Evolutionary conservation across 768 basidiomycete genomes (phyloP).

Genomic region (Tulasnella calospora): DNA sequence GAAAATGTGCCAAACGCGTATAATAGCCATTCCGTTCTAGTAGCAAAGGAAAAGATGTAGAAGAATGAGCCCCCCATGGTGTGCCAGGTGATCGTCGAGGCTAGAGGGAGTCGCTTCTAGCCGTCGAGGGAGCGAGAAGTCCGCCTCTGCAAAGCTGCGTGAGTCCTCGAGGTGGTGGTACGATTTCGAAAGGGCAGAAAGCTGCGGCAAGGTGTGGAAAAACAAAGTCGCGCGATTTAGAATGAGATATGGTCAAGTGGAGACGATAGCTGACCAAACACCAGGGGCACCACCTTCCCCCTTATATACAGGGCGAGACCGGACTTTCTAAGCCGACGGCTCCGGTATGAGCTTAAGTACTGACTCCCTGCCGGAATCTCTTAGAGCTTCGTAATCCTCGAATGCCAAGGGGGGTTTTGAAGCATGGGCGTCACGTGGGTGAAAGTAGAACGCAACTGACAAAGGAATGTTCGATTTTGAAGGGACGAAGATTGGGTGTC

Average conservation of each 20-base stretch:
- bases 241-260: not conserved
- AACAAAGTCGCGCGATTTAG: not conserved
- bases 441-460: not conserved
- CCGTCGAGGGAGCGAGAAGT: not conserved
- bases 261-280: not conserved
- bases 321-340: not conserved
- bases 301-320: not conserved
- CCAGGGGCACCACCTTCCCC: not conserved
- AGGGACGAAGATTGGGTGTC: slow-evolving; percentile 11
- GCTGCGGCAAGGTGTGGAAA: not conserved
- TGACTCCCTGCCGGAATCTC: not conserved
- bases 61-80: slow-evolving; percentile 9
- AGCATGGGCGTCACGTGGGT: not conserved
- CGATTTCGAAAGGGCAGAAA: not conserved
- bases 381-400: not conserved
- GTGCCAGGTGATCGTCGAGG: not conserved
- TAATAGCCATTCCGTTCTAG: slow-evolving; percentile 1
- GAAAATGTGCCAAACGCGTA: slow-evolving; percentile 3
- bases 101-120: not conserved
- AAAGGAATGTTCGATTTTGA: not conserved
- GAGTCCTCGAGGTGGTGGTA: not conserved
- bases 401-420: not conserved
- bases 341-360: not conserved
- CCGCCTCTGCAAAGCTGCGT: not conserved
- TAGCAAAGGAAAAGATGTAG: slow-evolving; percentile 9